These are phyloP conservation scores for Cutaneotrichosporon curvatum DNA, from an alignment of 1,284 basidiomycete species.

Conservation along the genomic window DNA sequence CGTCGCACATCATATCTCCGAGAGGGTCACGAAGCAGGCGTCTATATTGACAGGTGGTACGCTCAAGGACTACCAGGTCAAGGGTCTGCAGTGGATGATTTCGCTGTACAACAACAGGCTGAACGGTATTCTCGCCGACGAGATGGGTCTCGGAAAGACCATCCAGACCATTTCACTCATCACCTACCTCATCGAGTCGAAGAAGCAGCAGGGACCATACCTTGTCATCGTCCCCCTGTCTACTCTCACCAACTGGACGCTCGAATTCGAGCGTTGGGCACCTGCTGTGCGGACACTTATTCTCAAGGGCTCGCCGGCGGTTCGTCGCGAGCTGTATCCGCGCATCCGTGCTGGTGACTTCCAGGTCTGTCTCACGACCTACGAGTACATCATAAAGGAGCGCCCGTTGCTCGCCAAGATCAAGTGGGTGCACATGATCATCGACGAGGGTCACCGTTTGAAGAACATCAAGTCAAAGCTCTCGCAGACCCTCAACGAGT, in stretches of 20 bases:
- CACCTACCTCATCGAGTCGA: conserved; percentile 89
- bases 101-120: conserved; percentile 84
- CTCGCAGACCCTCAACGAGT: conserved; percentile 82
- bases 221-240: conserved; percentile 97
- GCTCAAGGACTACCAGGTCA: conserved; percentile 90
- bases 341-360: conserved; percentile 56
- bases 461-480: conserved; percentile 98
- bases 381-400: conserved; percentile 99
- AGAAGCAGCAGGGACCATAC: conserved; percentile 88
- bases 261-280: conserved; percentile 97
- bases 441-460: conserved; percentile 99
- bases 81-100: conserved; percentile 97
- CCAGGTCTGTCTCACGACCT: conserved; percentile 94
- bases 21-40: conserved; percentile 80
- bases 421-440: conserved; percentile 98
- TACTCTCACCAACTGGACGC: conserved; percentile 97
- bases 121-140: conserved; percentile 88
- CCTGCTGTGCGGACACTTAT: conserved; percentile 75
- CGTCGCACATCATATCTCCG: conserved; percentile 87
- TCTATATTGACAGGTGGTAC: conserved; percentile 68
- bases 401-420: conserved; percentile 80
- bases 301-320: conserved; percentile 85
- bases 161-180: conserved; percentile 95
- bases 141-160: conserved; percentile 96
- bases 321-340: conserved; percentile 39